These are phyloP conservation scores for Boletales sp. DNA, from an alignment of 768 basidiomycete genomes.

Conservation along the genomic window DNA sequence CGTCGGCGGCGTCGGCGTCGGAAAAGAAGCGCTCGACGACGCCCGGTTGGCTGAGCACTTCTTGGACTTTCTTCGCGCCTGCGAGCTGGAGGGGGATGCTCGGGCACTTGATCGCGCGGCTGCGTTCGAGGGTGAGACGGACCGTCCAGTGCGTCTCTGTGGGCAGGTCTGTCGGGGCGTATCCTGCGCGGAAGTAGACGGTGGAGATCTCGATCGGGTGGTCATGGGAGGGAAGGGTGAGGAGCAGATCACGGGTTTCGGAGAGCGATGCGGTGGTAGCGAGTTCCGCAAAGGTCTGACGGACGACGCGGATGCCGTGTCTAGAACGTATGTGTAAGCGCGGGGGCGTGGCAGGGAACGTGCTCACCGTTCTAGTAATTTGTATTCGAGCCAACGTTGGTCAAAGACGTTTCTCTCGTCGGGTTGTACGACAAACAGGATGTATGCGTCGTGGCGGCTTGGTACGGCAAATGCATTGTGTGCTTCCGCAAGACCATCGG, in stretches of 20 bases:
- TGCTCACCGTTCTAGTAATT: conserved; percentile 71
- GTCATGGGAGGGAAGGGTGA: conserved; percentile 19
- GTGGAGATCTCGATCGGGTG: conserved; percentile 67
- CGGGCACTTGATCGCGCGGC: conserved; percentile 89
- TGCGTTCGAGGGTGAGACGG: conserved; percentile 76
- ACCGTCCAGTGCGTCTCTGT: conserved; percentile 61
- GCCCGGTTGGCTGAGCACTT: conserved; percentile 72
- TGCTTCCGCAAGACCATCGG: conserved; percentile 72
- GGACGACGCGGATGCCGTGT: conserved; percentile 68
- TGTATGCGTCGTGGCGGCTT: conserved; percentile 44
- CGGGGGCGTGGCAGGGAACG: not conserved
- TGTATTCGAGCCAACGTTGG: conserved; percentile 85
- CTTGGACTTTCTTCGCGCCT: conserved; percentile 93
- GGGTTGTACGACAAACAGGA: conserved; percentile 88
- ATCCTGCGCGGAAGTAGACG: conserved; percentile 90
- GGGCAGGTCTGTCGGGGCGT: conserved; percentile 79
- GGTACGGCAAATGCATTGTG: conserved; percentile 67
- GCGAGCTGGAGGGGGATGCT: conserved; percentile 90
- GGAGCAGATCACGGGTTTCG: conserved; percentile 42
- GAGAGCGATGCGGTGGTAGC: conserved; percentile 49
- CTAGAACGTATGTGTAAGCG: conserved; percentile 34
- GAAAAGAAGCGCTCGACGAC: conserved; percentile 73
- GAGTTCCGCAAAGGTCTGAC: conserved; percentile 75
- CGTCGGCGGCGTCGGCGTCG: conserved; percentile 27
- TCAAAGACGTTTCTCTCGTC: conserved; percentile 94